phyloP scores from a whole-genome alignment of 2,329 filamentous ascomycete species.

The Cercospora zeina region DNA sequence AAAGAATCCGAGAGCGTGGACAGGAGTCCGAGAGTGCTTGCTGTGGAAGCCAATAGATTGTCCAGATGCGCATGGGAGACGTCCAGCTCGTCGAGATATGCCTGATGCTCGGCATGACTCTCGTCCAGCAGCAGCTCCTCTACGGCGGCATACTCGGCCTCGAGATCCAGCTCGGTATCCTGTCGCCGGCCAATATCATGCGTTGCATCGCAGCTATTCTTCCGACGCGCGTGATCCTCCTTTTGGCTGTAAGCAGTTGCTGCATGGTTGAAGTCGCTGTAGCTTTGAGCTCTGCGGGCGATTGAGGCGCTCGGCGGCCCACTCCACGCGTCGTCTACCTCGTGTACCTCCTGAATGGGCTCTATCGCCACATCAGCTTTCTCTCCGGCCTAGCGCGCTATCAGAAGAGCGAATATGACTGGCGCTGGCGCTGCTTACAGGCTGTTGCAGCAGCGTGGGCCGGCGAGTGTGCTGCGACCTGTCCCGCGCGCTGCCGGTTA shows the following conservation, averaged over 20 bases:
- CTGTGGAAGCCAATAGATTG: slow-evolving; percentile 73
- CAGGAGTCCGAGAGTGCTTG: slow-evolving; percentile 72
- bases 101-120: slow-evolving; percentile 84
- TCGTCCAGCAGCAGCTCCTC: slow-evolving; percentile 72
- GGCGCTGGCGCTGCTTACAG: slow-evolving; percentile 47
- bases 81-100: slow-evolving; percentile 77
- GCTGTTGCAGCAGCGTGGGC: slow-evolving; percentile 64
- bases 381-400: slow-evolving; percentile 54
- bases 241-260: slow-evolving; percentile 59
- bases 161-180: slow-evolving; percentile 55
- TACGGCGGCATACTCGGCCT: slow-evolving; percentile 58
- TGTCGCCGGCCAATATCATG: slow-evolving; percentile 34
- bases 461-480: slow-evolving; percentile 62
- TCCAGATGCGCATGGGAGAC: slow-evolving; percentile 81
- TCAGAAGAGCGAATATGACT: slow-evolving; percentile 42
- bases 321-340: slow-evolving; percentile 53
- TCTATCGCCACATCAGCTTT: slow-evolving; percentile 57
- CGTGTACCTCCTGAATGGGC: slow-evolving; percentile 56
- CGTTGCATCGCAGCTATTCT: slow-evolving; percentile 36
- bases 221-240: slow-evolving; percentile 49
- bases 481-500: slow-evolving; percentile 49
- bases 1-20: slow-evolving; percentile 82
- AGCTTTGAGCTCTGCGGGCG: slow-evolving; percentile 69
- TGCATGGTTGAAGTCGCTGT: slow-evolving; percentile 72
- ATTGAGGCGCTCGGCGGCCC: slow-evolving; percentile 67